Base-by-base conservation (phyloP, 352 stramenopile genomes). In the Phytophthora niederhauseri region DNA sequence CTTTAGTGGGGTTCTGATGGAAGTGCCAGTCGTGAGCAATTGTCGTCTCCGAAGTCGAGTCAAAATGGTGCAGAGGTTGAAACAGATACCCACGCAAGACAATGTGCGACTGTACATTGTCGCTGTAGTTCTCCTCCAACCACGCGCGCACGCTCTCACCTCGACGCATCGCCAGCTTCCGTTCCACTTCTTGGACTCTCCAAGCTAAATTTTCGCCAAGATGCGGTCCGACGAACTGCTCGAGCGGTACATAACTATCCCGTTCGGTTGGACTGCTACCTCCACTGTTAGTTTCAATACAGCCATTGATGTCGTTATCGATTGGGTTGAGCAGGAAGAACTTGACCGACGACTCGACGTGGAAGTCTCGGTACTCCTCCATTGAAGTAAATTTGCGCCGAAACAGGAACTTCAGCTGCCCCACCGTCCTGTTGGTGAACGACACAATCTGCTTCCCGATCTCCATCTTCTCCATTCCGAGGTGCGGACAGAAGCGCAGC, bases 301-400 rank as follows among this genome's bases (percentile, higher is more conserved):
- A 46, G 57, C 24, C 46, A 19, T 30, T 19, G 11, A 5, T 19
- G 1, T 54, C 15, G 14, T 57, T 72, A 7, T 76, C 20, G 22
- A 81, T 56, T 19, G 80, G 70, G 59, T 88, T 80, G 11, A 92
- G 57, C 50, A 94, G 51, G 63, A 94, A 94, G 57, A 92, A 94
- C 62, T 94, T 94, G 69, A 94, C 80, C 2, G 85, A 92, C 19
- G 78, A 88, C 62, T 94, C 84, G n/a, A 91, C 82, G 56, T 94
- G 85, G 41, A 81, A 81, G 61, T 91, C 76, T 36, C 64, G 55
- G 7, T 64, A 61, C 26, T 51, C 64, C 1, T 66, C 34, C 6
- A 49, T 11, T 52, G 52, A 26, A 19, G 73, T 43, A 56, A 77
- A 64, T 52, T 63, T 66, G 57, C 73, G 78, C 1, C 78, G 83